Conservation (phyloP, 2,329 filamentous ascomycete species). For the Botryosphaeria dothidea region DNA sequence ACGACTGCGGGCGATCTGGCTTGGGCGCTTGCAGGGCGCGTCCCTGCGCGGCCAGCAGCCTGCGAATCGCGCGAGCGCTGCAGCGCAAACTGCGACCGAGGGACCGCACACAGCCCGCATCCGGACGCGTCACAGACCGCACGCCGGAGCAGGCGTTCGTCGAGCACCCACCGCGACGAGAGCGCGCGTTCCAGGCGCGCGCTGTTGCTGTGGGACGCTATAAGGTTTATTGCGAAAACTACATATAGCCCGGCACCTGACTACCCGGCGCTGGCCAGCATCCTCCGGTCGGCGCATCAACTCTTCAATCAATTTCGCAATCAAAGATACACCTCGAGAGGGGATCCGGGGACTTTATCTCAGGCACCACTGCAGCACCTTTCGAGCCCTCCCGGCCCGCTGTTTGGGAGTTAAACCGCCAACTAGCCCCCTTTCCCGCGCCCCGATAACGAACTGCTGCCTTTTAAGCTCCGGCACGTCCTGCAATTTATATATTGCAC, state of each 20-base stretch:
- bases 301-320: neutral
- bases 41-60: neutral
- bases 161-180: neutral
- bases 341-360: neutral
- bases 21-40: neutral
- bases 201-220: neutral
- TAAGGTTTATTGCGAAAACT: neutral
- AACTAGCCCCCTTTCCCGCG: neutral
- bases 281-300: neutral
- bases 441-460: neutral
- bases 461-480: neutral
- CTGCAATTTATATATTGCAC: neutral
- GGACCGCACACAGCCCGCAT: neutral
- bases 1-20: neutral
- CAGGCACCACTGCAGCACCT: neutral
- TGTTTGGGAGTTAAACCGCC: neutral
- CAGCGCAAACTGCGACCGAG: neutral
- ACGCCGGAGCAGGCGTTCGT: neutral
- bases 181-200: neutral
- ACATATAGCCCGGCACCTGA: conserved; percentile 5
- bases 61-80: neutral
- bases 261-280: neutral
- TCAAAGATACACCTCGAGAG: neutral
- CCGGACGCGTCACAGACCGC: neutral
- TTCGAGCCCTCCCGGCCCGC: neutral